Base-by-base conservation (phyloP, 257 asterid genomes). In the Catharanthus roseus region DNA sequence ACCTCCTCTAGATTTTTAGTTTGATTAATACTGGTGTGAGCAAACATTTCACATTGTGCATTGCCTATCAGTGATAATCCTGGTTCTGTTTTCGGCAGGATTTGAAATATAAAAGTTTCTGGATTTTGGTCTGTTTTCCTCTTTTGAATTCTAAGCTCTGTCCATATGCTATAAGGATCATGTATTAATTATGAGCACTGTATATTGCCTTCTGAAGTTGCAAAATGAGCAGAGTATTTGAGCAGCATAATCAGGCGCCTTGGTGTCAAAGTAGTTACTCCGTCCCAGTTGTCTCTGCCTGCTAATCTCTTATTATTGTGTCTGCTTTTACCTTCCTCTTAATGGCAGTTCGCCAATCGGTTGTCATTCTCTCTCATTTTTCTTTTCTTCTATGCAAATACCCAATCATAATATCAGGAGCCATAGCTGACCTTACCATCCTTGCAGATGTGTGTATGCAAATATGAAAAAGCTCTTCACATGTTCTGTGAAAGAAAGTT, bases 1-100 rank as follows among this genome's bases (percentile, higher is more conserved):
- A 62, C 41, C 71, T 72, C 34, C 24, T 49, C 23, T 71, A 54
- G 56, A 21, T 29, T 47, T 4, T 67, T 29, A 54, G 24, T 47
- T 26, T 29, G 10, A 44, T 45, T 41, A 18, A 68, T 9, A 63
- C 57, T 57, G 26, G 44, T 10, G 11, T 54, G 64, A 39, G 70
- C 42, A 66, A 50, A 28, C 7, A 33, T 67, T 50, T 62, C 23
- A 38, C 7, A 28, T 69, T 50, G 45, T 61, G 60, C 45, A 11
- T 16, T 44, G 56, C 44, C 21, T 50, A 36, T 36, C 31, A 67
- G 0, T 15, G 24, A 34, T 67, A 16, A 39, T 58, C 65, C 23
- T n/a, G n/a, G 29, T 34, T 28, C 42, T 28, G 39, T 42, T 31
- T 51, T 44, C 10, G 26, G 58, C 67, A 24, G 45, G 41, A 28